phyloP scores from a whole-genome alignment of 495 filamentous ascomycete genomes.

The Aspergillus avenaceus region DNA sequence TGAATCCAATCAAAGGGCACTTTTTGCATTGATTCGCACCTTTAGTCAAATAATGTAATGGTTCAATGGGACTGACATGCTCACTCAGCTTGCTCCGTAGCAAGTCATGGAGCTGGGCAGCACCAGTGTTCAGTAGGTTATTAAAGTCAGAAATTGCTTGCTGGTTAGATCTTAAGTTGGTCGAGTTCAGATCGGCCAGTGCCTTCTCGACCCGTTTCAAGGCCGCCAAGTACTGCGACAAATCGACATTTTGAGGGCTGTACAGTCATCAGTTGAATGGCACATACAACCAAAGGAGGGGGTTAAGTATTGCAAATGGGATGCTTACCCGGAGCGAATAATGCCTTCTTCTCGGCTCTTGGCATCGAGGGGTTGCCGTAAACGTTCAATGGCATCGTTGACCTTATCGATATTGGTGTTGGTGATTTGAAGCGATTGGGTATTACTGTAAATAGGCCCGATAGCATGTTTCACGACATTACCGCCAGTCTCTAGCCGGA shows the following conservation, averaged over 20 bases:
- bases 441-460: constrained; percentile 89
- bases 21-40: constrained; percentile 28
- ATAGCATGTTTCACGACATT: constrained; percentile 88
- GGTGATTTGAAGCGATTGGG: constrained; percentile 76
- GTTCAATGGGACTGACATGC: constrained; percentile 73
- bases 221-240: constrained; percentile 82
- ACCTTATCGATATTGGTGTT: constrained; percentile 87
- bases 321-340: constrained; percentile 71
- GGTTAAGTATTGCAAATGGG: background rate
- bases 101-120: constrained; percentile 72
- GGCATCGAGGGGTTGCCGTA: constrained; percentile 83
- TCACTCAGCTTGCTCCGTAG: constrained; percentile 73
- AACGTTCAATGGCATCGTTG: constrained; percentile 76
- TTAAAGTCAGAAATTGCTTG: constrained; percentile 79
- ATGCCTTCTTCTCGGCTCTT: constrained; percentile 86
- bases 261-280: background rate
- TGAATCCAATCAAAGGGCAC: background rate
- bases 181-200: constrained; percentile 71
- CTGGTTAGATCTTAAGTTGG: constrained; percentile 87
- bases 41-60: constrained; percentile 91
- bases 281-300: background rate
- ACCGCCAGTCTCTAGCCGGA: constrained; percentile 78
- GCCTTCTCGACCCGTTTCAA: constrained; percentile 84
- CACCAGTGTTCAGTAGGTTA: constrained; percentile 70
- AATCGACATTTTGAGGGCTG: constrained; percentile 71